Base-by-base conservation (phyloP, 2,329 filamentous ascomycete genomes). In the Paraphoma chrysanthemicola region DNA sequence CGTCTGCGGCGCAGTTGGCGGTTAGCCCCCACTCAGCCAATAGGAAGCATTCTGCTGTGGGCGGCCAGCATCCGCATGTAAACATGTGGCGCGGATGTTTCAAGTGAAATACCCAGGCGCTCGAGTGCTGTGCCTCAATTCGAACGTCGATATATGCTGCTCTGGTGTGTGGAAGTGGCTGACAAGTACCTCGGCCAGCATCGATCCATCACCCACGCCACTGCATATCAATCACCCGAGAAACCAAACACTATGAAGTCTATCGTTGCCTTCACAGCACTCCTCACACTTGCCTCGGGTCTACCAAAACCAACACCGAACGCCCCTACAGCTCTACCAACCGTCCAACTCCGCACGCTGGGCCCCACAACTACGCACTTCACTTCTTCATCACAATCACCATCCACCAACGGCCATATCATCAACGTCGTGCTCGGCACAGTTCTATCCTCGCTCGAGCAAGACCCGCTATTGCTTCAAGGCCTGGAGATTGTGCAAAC, bases 351-450 rank as follows among this genome's bases (percentile, higher is more conserved):
- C 7, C 62, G 60, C 38, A 48, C 62, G 31, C 47, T 56, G 18
- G 57, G 60, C 30, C 48, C 59, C 12, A 36, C 49, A 29, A 51
- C 33, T 41, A 50, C 54, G n/a, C 59, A 60, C 48, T 49, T 41
- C 17, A 44, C 50, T 18, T 28, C 48, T 31, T 46, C 53, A 11
- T 45, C 51, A 10, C 62, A 66, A 50, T 18, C 33, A 17, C 45
- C 55, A 5, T 57, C 14, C 48, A 33, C n/a, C 48, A 51, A 48
- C 28, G 60, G 52, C n/a, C 48, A 53, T 17, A 50, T 56, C 28
- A 54, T 70, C 23, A 57, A 54, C 5, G 9, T 68, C n/a, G 36
- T 59, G 14, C 58, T 70, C 3, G 67, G 66, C 4, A 55, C 63
- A 38, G 53, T 56, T 5, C 51, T 69, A 7, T 64, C 63, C 18